These are phyloP conservation scores for Calonectria fujianensis DNA, from an alignment of 2,329 filamentous ascomycete species.

Conservation along the genomic window DNA sequence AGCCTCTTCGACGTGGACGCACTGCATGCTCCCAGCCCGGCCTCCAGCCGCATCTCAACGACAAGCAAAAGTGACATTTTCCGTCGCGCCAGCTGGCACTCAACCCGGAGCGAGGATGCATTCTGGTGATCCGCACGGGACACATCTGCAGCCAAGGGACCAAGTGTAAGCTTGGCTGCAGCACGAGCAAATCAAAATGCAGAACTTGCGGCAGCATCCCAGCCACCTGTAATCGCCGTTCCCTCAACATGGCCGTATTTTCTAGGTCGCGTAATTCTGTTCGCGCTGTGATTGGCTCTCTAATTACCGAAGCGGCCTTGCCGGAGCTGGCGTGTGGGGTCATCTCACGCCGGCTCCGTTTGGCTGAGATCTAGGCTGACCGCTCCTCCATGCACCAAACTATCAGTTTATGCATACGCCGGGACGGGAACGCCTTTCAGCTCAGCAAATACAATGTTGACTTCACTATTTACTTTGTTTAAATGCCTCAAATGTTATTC, in stretches of 20 bases:
- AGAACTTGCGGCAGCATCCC: neutral
- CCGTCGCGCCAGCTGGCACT: neutral
- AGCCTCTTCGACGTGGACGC: neutral
- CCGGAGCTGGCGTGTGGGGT: conserved; percentile 5
- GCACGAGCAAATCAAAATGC: neutral
- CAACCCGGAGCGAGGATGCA: neutral
- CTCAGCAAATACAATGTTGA: too few species aligned
- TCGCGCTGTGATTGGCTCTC: neutral
- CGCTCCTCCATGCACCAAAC: conserved; percentile 3
- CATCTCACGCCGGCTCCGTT: neutral
- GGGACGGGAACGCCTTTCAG: neutral
- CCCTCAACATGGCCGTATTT: neutral
- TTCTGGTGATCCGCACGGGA: too few species aligned
- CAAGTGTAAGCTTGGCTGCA: neutral
- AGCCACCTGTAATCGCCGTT: conserved; percentile 9
- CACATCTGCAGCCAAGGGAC: neutral
- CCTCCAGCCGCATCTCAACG: neutral
- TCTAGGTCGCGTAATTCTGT: neutral
- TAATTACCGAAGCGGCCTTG: conserved; percentile 11
- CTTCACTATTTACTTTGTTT: neutral
- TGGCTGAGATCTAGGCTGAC: conserved; percentile 7
- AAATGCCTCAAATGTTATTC: neutral
- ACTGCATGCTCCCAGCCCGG: neutral
- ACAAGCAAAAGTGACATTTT: neutral
- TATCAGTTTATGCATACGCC: conserved; percentile 22